Conservation (phyloP, 1,139 yeast species). For the Eremothecium sinecaudum region DNA sequence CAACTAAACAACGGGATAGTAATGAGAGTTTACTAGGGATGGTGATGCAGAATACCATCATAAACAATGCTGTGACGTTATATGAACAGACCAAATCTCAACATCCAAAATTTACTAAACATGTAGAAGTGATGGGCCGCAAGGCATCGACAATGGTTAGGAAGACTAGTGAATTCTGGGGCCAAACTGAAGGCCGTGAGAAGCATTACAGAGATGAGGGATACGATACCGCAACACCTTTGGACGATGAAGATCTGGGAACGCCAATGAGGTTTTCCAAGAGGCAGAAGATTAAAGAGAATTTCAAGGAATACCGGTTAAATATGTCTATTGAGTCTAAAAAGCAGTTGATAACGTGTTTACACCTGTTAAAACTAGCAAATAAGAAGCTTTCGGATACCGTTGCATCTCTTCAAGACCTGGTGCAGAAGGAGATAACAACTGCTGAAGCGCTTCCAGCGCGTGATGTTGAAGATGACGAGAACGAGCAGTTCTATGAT, state of each 20-base stretch:
- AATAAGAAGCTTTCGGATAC: constrained; percentile 60
- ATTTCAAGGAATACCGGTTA: constrained; percentile 30
- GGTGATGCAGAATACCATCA: constrained; percentile 18
- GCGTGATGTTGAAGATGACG: constrained; percentile 21
- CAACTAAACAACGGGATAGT: constrained; percentile 7
- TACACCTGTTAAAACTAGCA: constrained; percentile 66
- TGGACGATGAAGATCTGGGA: constrained; percentile 12
- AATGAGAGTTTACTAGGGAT: constrained; percentile 14
- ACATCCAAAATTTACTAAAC: constrained; percentile 10
- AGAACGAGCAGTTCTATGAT: constrained; percentile 20
- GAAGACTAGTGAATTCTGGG: constrained; percentile 5
- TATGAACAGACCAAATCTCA: constrained; percentile 22
- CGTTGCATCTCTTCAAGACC: constrained; percentile 50
- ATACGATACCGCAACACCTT: constrained; percentile 2
- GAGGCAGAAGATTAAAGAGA: constrained; percentile 24
- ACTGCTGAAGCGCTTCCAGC: constrained; percentile 9
- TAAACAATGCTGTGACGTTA: constrained; percentile 23
- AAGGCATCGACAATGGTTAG: constrained; percentile 11
- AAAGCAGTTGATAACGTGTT: constrained; percentile 60
- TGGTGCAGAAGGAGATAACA: constrained; percentile 37
- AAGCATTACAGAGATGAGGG: constrained; percentile 3
- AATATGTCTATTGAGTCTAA: constrained; percentile 54
- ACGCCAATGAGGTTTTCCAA: constrained; percentile 16
- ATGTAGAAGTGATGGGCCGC: constrained; percentile 12
- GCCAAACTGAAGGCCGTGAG: constrained; percentile 1